Evolutionary conservation across 2,329 filamentous ascomycete species (phyloP).

Genomic region (Thelonectria rubi): DNA sequence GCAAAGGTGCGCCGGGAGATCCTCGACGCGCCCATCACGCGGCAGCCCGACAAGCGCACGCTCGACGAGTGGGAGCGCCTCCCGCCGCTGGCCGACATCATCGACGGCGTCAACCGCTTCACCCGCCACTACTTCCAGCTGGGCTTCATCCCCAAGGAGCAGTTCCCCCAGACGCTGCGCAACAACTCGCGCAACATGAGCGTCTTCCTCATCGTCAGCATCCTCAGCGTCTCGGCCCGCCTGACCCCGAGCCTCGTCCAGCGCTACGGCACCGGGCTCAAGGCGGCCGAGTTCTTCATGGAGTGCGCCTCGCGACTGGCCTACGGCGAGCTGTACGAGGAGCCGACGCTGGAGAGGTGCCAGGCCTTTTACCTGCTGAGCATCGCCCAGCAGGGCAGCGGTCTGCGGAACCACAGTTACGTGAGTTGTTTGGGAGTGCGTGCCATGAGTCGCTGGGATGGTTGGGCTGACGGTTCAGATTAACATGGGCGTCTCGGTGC

Average conservation of each 20-base stretch:
- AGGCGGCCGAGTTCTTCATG: constrained; percentile 64
- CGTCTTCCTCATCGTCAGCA: constrained; percentile 63
- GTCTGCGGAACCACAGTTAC: constrained; percentile 62
- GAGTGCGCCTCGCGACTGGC: constrained; percentile 59
- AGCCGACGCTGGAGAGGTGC: constrained; percentile 63
- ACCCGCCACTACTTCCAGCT: constrained; percentile 67
- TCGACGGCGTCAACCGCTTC: constrained; percentile 63
- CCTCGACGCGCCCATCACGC: constrained; percentile 41
- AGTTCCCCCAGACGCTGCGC: constrained; percentile 58
- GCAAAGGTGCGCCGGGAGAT: constrained; percentile 49
- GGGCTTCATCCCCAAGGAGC: constrained; percentile 65
- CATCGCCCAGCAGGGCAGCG: constrained; percentile 67
- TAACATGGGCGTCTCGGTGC: constrained; percentile 64
- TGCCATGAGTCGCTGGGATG: not conserved
- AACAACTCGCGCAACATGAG: constrained; percentile 59
- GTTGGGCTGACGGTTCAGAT: constrained; percentile 49
- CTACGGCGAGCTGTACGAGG: constrained; percentile 59
- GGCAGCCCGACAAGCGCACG: constrained; percentile 27
- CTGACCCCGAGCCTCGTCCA: constrained; percentile 59
- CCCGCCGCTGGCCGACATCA: constrained; percentile 58
- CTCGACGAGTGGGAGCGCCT: constrained; percentile 59
- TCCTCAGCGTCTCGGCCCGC: constrained; percentile 65
- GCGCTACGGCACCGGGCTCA: constrained; percentile 60
- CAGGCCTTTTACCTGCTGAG: constrained; percentile 68
- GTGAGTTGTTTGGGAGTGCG: constrained; percentile 48